These are phyloP conservation scores for Musa acuminata DNA, from an alignment of 176 grass and related monocot species.

Conservation along the genomic window DNA sequence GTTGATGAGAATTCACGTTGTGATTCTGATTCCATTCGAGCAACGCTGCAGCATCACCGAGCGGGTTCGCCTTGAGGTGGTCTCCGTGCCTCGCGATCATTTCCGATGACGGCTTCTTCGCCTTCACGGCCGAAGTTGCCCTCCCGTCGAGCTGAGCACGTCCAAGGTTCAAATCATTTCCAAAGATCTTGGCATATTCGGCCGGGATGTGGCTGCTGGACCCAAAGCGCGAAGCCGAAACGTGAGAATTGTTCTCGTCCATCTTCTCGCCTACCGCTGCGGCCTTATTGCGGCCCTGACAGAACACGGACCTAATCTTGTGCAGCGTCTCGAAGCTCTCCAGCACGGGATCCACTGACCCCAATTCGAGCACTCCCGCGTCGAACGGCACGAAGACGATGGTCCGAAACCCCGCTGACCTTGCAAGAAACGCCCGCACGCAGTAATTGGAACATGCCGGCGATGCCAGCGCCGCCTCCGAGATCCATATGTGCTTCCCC, in stretches of 20 bases:
- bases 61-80: constrained; percentile 10
- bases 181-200: constrained; percentile 39
- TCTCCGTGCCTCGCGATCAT: neutral
- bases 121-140: neutral
- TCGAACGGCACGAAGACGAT: constrained; percentile 59
- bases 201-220: neutral
- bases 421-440: constrained; percentile 51
- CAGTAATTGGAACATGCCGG: constrained; percentile 30
- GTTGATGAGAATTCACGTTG: neutral
- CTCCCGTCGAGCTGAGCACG: neutral
- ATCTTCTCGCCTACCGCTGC: neutral
- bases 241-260: neutral
- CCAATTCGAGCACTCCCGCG: constrained; percentile 67
- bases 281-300: neutral
- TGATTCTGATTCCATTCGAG: neutral
- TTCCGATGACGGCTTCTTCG: neutral
- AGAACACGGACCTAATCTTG: constrained; percentile 34
- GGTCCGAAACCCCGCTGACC: constrained; percentile 51
- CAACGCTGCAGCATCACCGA: neutral
- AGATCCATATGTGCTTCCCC: constrained; percentile 48
- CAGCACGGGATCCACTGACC: constrained; percentile 38
- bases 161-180: constrained; percentile 27
- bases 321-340: constrained; percentile 39
- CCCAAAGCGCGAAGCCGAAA: neutral
- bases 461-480: constrained; percentile 17